phyloP scores from a whole-genome alignment of 768 basidiomycete species.

The Psilocybe sp. region DNA sequence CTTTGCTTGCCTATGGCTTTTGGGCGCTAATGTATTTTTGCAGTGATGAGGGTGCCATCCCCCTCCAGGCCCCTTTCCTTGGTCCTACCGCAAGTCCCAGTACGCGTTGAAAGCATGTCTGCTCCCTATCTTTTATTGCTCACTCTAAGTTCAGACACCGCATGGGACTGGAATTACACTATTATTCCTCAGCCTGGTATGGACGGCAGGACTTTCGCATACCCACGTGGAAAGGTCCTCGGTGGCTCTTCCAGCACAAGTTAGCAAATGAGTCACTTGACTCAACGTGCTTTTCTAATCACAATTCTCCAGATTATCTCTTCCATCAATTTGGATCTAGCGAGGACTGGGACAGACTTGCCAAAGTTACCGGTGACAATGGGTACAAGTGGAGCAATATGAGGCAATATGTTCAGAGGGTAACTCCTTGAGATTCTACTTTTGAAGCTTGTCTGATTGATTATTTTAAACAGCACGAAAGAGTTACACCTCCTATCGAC shows the following conservation, averaged over 20 bases:
- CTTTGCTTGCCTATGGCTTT: neutral
- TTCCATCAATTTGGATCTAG: constrained; percentile 31
- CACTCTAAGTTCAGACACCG: neutral
- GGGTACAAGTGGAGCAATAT: constrained; percentile 38
- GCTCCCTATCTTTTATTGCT: no score
- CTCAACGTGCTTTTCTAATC: neutral
- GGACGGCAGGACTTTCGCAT: neutral
- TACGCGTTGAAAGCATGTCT: neutral
- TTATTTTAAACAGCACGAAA: constrained; percentile 30
- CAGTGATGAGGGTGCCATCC: constrained; percentile 15
- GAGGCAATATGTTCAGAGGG: constrained; percentile 29
- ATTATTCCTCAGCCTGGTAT: constrained; percentile 2
- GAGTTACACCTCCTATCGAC: constrained; percentile 29
- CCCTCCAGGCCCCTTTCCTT: constrained; percentile 13
- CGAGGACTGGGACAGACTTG: constrained; percentile 37
- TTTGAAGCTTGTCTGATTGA: no score
- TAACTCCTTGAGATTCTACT: constrained; percentile 1
- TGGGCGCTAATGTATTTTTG: neutral
- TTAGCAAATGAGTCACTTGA: neutral
- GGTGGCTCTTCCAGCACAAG: constrained; percentile 5
- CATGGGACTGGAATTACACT: constrained; percentile 7
- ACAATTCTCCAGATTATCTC: constrained; percentile 25
- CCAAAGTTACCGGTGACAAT: constrained; percentile 28
- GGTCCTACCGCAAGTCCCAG: constrained; percentile 15
- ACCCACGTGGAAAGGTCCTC: constrained; percentile 5